Conservation (phyloP, 2,329 filamentous ascomycete species). For the Fusarium robinianum region DNA sequence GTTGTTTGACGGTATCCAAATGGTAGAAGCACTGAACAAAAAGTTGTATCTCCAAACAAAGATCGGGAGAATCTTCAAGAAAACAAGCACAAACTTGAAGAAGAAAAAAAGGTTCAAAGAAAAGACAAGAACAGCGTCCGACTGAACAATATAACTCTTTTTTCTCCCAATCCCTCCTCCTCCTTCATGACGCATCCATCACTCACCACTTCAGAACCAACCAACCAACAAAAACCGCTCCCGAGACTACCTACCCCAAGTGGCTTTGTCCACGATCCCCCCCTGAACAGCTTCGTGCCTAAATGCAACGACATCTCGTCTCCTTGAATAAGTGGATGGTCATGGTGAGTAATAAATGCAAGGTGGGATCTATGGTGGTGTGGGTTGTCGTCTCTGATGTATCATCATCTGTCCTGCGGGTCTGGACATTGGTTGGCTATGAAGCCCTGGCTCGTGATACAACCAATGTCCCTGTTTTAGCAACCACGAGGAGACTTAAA, state of each 20-base stretch:
- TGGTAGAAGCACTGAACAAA: too few relatives aligned
- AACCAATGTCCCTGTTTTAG: constrained; percentile 15
- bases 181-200: too few relatives aligned
- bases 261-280: too few relatives aligned
- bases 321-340: constrained; percentile 19
- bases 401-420: constrained; percentile 20
- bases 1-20: too few relatives aligned
- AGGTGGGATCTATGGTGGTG: constrained; percentile 12
- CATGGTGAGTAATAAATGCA: not conserved
- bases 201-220: too few relatives aligned
- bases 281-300: too few relatives aligned
- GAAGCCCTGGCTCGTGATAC: constrained; percentile 24
- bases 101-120: not conserved
- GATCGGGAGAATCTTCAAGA: too few relatives aligned
- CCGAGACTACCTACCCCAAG: too few relatives aligned
- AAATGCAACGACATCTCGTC: too few relatives aligned
- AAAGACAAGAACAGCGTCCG: constrained; percentile 21
- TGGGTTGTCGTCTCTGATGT: constrained; percentile 27
- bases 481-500: constrained; percentile 19
- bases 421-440: constrained; percentile 25
- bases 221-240: too few relatives aligned
- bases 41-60: too few relatives aligned
- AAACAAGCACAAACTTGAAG: not conserved
- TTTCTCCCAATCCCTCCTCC: too few relatives aligned
- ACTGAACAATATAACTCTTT: constrained; percentile 5